Conservation (phyloP, 2,329 filamentous ascomycete species). For the Neonectria ditissima region DNA sequence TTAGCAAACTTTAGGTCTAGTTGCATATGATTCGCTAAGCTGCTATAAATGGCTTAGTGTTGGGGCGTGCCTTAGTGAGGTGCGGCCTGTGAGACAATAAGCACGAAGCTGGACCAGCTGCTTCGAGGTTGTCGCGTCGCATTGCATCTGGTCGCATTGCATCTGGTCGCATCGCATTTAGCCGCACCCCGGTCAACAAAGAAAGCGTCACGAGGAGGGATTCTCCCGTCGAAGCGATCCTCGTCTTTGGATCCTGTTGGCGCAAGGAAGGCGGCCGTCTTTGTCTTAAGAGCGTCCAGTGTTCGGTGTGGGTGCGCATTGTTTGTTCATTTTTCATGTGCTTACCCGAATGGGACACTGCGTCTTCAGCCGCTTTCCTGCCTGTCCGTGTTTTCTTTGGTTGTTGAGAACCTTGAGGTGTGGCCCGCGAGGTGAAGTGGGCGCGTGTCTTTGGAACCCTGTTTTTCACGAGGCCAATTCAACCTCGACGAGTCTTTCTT, state of each 20-base stretch:
- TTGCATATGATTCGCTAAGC: background rate
- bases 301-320: background rate
- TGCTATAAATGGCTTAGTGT: constrained; percentile 2
- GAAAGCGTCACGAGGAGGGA: background rate
- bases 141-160: constrained; percentile 2
- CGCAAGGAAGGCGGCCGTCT: background rate
- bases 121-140: constrained; percentile 2
- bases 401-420: background rate
- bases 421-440: background rate
- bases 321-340: background rate
- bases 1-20: no score
- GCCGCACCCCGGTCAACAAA: constrained; percentile 5
- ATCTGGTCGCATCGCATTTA: constrained; percentile 3
- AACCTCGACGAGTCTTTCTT: background rate
- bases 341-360: background rate
- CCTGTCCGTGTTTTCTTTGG: background rate
- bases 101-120: background rate
- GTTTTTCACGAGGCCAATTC: no score
- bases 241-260: background rate
- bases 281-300: background rate
- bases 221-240: background rate
- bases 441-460: background rate
- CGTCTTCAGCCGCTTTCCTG: background rate
- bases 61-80: background rate
- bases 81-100: background rate